Conservation (phyloP, 2,329 filamentous ascomycete species). For the Dactylellina drechsleri region DNA sequence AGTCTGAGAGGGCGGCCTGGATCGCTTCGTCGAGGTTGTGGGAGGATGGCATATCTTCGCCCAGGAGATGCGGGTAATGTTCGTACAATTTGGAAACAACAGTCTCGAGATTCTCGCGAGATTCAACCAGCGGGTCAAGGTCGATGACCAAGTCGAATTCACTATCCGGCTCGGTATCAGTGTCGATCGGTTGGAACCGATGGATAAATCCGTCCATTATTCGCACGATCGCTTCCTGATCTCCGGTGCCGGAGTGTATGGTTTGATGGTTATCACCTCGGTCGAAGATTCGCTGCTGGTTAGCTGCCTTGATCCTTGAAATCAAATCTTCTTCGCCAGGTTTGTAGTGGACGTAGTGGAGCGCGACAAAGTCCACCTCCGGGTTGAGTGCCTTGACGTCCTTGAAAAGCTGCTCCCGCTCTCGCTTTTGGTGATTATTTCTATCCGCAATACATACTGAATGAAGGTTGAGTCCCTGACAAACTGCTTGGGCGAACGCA, state of each 20-base stretch:
- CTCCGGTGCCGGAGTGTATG: conserved; percentile 83
- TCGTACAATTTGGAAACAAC: conserved; percentile 76
- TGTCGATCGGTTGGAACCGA: conserved; percentile 82
- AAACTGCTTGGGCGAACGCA: conserved; percentile 73
- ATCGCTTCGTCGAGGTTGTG: conserved; percentile 84
- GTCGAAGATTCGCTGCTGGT: conserved; percentile 79
- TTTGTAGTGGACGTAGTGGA: conserved; percentile 84
- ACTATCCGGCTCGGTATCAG: conserved; percentile 75
- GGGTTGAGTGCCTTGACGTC: conserved; percentile 74
- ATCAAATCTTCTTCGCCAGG: conserved; percentile 66
- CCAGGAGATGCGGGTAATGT: conserved; percentile 80
- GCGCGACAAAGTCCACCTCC: conserved; percentile 78
- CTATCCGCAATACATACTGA: conserved; percentile 87
- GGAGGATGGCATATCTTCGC: conserved; percentile 72
- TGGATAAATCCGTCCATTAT: conserved; percentile 96
- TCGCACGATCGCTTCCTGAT: conserved; percentile 76
- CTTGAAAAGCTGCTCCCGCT: conserved; percentile 85
- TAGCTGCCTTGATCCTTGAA: conserved; percentile 77
- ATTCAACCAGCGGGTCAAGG: conserved; percentile 79
- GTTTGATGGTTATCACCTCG: conserved; percentile 98
- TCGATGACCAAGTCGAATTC: conserved; percentile 86
- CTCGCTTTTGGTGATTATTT: conserved; percentile 90
- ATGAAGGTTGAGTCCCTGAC: conserved; percentile 60
- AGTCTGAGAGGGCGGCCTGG: conserved; percentile 76
- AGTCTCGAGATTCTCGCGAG: conserved; percentile 84